Percentiles rank a stretch among this genome's conserved stretches.
phyloP scores from a whole-genome alignment of 352 stramenopile genomes.

The Pythium angustatum region DNA sequence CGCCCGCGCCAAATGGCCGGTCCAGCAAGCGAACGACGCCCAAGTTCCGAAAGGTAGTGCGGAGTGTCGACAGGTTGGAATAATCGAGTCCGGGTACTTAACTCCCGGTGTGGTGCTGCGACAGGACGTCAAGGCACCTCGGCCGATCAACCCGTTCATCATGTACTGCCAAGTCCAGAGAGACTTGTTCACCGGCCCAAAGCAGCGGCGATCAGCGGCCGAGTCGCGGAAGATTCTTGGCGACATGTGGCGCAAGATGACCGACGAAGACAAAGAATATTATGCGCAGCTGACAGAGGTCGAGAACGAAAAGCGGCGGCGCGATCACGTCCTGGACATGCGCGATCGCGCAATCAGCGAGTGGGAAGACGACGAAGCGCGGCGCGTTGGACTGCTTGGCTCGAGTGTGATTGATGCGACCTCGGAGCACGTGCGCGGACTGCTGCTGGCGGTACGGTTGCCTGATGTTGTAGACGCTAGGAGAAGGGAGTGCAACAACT shows the following conservation, averaged over 20 bases:
- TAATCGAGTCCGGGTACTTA: no score
- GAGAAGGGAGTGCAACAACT: no score
- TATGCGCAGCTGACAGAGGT: conserved; percentile 73
- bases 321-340: conserved; percentile 68
- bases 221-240: conserved; percentile 81
- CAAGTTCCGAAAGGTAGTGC: conserved; percentile 32
- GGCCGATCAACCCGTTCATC: conserved; percentile 82
- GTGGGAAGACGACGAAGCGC: conserved; percentile 79
- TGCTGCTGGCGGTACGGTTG: conserved; percentile 66
- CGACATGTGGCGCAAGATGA: conserved; percentile 83
- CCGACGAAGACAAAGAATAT: conserved; percentile 81
- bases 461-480: background rate
- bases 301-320: conserved; percentile 79
- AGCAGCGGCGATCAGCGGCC: conserved; percentile 54
- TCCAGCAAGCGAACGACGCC: conserved; percentile 28
- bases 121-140: conserved; percentile 55
- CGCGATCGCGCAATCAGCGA: conserved; percentile 69
- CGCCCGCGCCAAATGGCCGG: conserved; percentile 25
- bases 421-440: conserved; percentile 59
- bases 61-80: no score
- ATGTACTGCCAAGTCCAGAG: conserved; percentile 84
- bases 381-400: conserved; percentile 56
- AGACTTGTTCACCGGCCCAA: conserved; percentile 54
- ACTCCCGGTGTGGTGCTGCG: no score
- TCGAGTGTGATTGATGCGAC: conserved; percentile 58